Conservation (phyloP, 108 stramenopile genomes). For the Seminavis robusta region DNA sequence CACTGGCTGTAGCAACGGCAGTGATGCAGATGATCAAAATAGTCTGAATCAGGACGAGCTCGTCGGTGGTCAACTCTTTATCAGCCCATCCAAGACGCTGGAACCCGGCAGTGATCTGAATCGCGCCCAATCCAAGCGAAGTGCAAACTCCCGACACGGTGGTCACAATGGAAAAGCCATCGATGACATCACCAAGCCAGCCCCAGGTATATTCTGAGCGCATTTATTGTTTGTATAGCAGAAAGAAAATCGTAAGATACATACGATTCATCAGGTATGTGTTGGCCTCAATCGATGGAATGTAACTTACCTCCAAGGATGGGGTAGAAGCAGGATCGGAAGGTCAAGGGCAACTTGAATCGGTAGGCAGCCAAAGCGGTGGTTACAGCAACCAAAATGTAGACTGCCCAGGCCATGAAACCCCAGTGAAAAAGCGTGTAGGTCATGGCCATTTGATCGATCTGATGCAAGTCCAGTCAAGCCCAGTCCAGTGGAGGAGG, state of each 20-base stretch:
- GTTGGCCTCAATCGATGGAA: too few relatives aligned
- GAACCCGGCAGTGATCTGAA: slow-evolving; percentile 48
- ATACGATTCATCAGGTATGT: too few relatives aligned
- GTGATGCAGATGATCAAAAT: slow-evolving; percentile 51
- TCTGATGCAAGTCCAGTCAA: too few relatives aligned
- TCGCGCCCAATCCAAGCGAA: slow-evolving; percentile 51
- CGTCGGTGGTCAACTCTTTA: slow-evolving; percentile 9
- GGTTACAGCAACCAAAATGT: slow-evolving; percentile 43
- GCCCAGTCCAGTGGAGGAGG: too few relatives aligned
- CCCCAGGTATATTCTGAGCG: slow-evolving; percentile 60
- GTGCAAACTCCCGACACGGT: slow-evolving; percentile 63
- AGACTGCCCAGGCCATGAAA: slow-evolving; percentile 52
- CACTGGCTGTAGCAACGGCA: slow-evolving; percentile 39
- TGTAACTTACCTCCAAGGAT: too few relatives aligned
- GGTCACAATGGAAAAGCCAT: slow-evolving; percentile 54
- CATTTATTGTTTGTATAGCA: too few relatives aligned
- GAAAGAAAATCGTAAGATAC: too few relatives aligned
- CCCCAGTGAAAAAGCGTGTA: slow-evolving; percentile 67
- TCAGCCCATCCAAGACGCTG: slow-evolving; percentile 32
- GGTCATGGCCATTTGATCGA: slow-evolving; percentile 44
- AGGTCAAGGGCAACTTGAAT: slow-evolving; percentile 42
- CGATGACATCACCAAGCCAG: slow-evolving; percentile 65
- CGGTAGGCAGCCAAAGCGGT: slow-evolving; percentile 39
- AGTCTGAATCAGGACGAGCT: slow-evolving; percentile 10
- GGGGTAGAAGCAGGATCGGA: slow-evolving; percentile 58